Percentiles rank a stretch among this genome's conserved stretches.
phyloP scores from a whole-genome alignment of 306 rosid genomes.

The Styphnolobium japonicum region DNA sequence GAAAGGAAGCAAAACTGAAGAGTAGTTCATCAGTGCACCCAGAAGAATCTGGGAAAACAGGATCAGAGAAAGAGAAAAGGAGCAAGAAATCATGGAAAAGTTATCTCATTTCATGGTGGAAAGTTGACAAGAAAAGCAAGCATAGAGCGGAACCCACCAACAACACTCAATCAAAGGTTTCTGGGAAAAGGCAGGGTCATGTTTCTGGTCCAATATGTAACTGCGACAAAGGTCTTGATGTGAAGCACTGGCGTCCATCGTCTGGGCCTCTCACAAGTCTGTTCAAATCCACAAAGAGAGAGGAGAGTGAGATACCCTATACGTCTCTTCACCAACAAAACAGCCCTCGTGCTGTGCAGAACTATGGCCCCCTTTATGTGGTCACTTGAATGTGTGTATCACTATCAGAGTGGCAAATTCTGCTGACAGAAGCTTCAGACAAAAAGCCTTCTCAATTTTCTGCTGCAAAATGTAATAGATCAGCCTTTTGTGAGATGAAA shows the following conservation, averaged over 20 bases:
- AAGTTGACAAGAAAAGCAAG: constrained; percentile 49
- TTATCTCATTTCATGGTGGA: constrained; percentile 69
- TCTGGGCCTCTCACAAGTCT: constrained; percentile 65
- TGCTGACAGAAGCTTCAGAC: neutral
- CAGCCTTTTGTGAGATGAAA: neutral
- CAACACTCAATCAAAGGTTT: constrained; percentile 18
- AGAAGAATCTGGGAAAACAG: constrained; percentile 42
- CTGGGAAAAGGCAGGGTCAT: constrained; percentile 33
- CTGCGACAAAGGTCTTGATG: constrained; percentile 8
- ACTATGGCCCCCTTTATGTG: constrained; percentile 69
- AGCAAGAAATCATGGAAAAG: constrained; percentile 73
- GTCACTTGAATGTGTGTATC: constrained; percentile 45
- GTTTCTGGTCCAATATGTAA: constrained; percentile 67
- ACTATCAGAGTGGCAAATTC: neutral
- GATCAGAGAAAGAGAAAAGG: constrained; percentile 37
- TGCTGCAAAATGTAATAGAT: neutral
- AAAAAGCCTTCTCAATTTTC: neutral
- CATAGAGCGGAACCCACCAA: constrained; percentile 17
- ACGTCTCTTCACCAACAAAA: constrained; percentile 43
- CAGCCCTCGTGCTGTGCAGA: constrained; percentile 26
- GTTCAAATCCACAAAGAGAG: constrained; percentile 45
- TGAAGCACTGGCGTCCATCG: constrained; percentile 31
- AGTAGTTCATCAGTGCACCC: constrained; percentile 35
- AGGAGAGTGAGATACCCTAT: constrained; percentile 52
- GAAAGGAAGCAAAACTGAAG: constrained; percentile 37